Evolutionary conservation across 2,329 filamentous ascomycete genomes (phyloP), one percentile per base, ranked within the genome.

Genomic region (Colletotrichum graminicola): DNA sequence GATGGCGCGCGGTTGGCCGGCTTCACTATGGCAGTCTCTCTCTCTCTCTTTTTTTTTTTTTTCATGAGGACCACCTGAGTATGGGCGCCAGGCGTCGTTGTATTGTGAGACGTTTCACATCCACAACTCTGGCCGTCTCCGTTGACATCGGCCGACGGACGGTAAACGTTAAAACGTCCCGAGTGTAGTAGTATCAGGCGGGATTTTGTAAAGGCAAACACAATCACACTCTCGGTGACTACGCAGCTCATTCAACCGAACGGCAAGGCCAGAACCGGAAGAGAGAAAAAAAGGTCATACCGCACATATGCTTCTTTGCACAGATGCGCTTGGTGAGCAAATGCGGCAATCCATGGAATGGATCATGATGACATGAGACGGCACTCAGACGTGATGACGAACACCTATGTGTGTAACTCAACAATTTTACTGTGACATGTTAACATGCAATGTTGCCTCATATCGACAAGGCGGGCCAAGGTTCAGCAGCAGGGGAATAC

Each of bases 331-430:
- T 16, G 78, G 78, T 36, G 75, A 75, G 6, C 82, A 84, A 62
- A 81, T 80, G 14, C 80, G 78, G 1, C 79, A 81, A 65, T 66
- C 84, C 51, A 83, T 85, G 80, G 82, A 84, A 70, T 80, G 76
- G 57, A 81, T 84, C 4, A 84, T 85, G 18, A 76, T 78, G 12
- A 81, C 75, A 32, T 74, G 84, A 26, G 83, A 85, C 73, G 78
- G 78, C 29, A 80, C 84, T 41, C 75, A 73, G 11, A 75, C 80
- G 36, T 82, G 29, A 59, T 63, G 77, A 21, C 23, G 21, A 14
- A 29, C 49, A 12, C 23, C 7, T 16, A 51, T 14, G 14, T 8
- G 7, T 29, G n/a, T 10, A 3, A 21, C 32, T 14, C 52, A 11
- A n/a, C 12, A 18, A 56, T 45, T 23, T 23, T 14, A 26, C 43